A percentile compares a stretch with the other conserved stretches of the same genome.
phyloP scores from a whole-genome alignment of 495 filamentous ascomycete genomes.

The Cryomyces antarcticus region DNA sequence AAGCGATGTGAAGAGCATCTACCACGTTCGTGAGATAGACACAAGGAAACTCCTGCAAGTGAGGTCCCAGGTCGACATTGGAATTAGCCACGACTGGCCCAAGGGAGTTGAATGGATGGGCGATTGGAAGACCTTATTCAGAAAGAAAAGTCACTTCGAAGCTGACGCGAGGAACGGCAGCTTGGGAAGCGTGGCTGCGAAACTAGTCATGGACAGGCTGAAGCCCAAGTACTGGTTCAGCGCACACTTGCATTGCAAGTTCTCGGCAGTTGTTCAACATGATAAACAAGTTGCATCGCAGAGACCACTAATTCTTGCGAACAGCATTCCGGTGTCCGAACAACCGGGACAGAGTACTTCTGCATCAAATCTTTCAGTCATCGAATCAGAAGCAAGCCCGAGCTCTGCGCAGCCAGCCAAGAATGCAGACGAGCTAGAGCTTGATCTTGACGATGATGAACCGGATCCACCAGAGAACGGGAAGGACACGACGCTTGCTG shows the following conservation, averaged over 20 bases:
- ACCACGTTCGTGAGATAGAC: conserved; percentile 82
- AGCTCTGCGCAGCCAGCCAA: neutral
- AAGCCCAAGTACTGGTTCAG: conserved; percentile 82
- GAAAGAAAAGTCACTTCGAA: conserved; percentile 48
- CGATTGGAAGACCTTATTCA: conserved; percentile 38
- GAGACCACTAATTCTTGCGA: neutral
- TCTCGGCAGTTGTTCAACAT: conserved; percentile 50
- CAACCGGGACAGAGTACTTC: neutral
- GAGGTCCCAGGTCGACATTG: conserved; percentile 65
- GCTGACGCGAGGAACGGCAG: conserved; percentile 50
- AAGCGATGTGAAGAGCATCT: conserved; percentile 54
- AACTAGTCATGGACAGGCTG: conserved; percentile 57
- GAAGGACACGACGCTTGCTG: neutral
- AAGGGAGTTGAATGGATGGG: conserved; percentile 56
- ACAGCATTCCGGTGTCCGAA: neutral
- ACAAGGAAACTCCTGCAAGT: conserved; percentile 74
- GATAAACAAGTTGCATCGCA: conserved; percentile 7
- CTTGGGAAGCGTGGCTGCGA: conserved; percentile 60
- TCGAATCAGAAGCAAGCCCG: neutral
- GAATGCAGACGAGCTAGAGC: conserved; percentile 16
- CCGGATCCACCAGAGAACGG: neutral
- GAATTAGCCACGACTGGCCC: conserved; percentile 92
- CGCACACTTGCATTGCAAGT: conserved; percentile 81
- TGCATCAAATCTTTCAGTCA: neutral
- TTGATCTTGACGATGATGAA: conserved; percentile 24